These are phyloP conservation scores for Penicillium maclennaniae DNA, from an alignment of 495 filamentous ascomycete genomes.

Conservation along the genomic window DNA sequence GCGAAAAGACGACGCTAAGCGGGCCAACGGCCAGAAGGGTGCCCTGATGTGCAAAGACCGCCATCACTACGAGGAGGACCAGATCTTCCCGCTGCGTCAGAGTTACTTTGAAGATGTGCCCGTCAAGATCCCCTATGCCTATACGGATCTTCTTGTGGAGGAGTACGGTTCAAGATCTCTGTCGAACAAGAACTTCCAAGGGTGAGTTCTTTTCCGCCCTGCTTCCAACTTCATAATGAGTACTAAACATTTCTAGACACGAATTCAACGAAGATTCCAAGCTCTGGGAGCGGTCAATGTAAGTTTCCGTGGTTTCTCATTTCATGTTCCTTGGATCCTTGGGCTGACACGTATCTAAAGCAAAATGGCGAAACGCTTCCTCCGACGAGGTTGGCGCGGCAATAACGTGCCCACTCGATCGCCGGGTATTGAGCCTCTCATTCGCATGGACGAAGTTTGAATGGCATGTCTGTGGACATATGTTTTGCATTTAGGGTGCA, in stretches of 20 bases:
- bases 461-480: not conserved
- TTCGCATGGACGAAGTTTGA: slow-evolving; percentile 12
- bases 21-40: slow-evolving; percentile 30
- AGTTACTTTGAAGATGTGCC: slow-evolving; percentile 73
- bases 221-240: not conserved
- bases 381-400: slow-evolving; percentile 12
- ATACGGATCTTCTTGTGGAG: slow-evolving; percentile 64
- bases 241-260: slow-evolving; percentile 21
- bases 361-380: slow-evolving; percentile 5
- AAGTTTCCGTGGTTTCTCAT: not conserved
- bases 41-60: slow-evolving; percentile 56
- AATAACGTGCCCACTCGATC: slow-evolving; percentile 7
- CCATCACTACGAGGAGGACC: slow-evolving; percentile 53
- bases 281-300: slow-evolving; percentile 29
- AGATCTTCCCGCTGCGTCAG: slow-evolving; percentile 76
- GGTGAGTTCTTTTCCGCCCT: slow-evolving; percentile 39
- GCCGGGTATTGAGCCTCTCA: slow-evolving; percentile 4
- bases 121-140: slow-evolving; percentile 73
- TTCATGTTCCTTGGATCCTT: not conserved
- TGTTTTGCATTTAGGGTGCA: slow-evolving; percentile 1
- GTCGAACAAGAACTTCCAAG: slow-evolving; percentile 58
- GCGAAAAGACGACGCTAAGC: slow-evolving; percentile 38
- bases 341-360: not conserved
- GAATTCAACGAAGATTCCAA: slow-evolving; percentile 34
- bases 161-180: slow-evolving; percentile 72